Evolutionary conservation across 148 eudicot genomes (phyloP).

Genomic region (Rhododendron griersonianum): DNA sequence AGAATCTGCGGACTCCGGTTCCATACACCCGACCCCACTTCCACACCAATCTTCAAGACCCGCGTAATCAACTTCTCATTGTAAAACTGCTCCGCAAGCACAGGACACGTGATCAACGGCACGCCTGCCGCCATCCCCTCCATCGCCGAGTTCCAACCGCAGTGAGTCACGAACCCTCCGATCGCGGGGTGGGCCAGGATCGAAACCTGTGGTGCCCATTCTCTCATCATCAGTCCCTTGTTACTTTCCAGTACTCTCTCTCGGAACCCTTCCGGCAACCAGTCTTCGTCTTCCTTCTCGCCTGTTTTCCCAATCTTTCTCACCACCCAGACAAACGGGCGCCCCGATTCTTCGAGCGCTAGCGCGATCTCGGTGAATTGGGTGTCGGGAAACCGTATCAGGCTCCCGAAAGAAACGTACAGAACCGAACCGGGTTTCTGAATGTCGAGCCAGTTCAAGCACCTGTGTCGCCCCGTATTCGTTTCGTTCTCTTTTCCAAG

Average conservation of each 20-base stretch:
- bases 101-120: conserved; percentile 14
- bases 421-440: conserved; percentile 10
- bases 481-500: not conserved
- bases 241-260: conserved; percentile 21
- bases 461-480: not conserved
- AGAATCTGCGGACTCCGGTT: not conserved
- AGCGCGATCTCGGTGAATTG: conserved; percentile 13
- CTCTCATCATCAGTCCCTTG: conserved; percentile 35
- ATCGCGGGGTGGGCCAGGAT: conserved; percentile 37
- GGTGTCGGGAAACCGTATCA: conserved; percentile 3
- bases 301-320: not conserved
- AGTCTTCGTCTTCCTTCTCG: not conserved
- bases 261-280: conserved; percentile 15
- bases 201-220: conserved; percentile 54
- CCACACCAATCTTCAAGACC: conserved; percentile 18
- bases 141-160: conserved; percentile 55
- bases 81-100: conserved; percentile 13
- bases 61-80: not conserved
- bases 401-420: conserved; percentile 23
- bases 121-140: conserved; percentile 40
- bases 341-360: conserved; percentile 1
- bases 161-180: conserved; percentile 50
- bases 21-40: conserved; percentile 18
- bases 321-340: conserved; percentile 21
- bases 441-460: conserved; percentile 38